Conservation (phyloP, 352 stramenopile species). For the Pythium aristosporum region DNA sequence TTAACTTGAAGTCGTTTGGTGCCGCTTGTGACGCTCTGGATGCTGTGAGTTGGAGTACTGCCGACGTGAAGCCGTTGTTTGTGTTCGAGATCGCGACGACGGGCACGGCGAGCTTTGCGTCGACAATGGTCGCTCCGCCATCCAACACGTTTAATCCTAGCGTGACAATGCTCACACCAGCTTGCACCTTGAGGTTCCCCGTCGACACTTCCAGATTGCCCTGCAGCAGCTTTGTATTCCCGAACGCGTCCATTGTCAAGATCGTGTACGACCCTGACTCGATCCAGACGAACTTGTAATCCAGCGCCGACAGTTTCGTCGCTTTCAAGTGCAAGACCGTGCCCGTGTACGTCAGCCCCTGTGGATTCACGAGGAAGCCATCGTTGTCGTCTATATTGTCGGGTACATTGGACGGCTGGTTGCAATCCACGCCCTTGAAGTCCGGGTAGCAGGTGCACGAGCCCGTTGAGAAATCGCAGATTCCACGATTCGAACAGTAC, state of each 20-base stretch:
- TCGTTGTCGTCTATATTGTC: slow-evolving; percentile 72
- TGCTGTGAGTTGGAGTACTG: slow-evolving; percentile 5
- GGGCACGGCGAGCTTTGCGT: not conserved
- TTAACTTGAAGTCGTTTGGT: slow-evolving; percentile 21
- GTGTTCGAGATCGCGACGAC: slow-evolving; percentile 2
- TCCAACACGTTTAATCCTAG: slow-evolving; percentile 38
- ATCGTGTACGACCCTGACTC: slow-evolving; percentile 43
- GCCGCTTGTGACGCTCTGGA: not conserved
- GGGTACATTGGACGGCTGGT: slow-evolving; percentile 60
- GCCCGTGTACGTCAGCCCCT: slow-evolving; percentile 50
- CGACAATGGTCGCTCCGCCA: slow-evolving; percentile 40
- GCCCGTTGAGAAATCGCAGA: slow-evolving; percentile 72
- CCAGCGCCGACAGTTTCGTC: slow-evolving; percentile 43
- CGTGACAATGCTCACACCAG: slow-evolving; percentile 34
- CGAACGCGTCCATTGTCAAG: slow-evolving; percentile 54
- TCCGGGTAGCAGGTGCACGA: slow-evolving; percentile 72
- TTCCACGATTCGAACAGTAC: slow-evolving; percentile 76
- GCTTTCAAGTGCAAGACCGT: slow-evolving; percentile 65
- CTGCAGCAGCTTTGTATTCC: slow-evolving; percentile 46
- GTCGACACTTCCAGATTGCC: slow-evolving; percentile 56
- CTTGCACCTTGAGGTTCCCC: slow-evolving; percentile 49
- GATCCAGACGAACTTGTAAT: slow-evolving; percentile 71
- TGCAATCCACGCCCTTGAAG: slow-evolving; percentile 74
- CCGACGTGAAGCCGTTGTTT: not conserved
- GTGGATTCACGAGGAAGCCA: slow-evolving; percentile 65